Conservation (phyloP, 352 stramenopile genomes). For the Globisporangium canariense region DNA sequence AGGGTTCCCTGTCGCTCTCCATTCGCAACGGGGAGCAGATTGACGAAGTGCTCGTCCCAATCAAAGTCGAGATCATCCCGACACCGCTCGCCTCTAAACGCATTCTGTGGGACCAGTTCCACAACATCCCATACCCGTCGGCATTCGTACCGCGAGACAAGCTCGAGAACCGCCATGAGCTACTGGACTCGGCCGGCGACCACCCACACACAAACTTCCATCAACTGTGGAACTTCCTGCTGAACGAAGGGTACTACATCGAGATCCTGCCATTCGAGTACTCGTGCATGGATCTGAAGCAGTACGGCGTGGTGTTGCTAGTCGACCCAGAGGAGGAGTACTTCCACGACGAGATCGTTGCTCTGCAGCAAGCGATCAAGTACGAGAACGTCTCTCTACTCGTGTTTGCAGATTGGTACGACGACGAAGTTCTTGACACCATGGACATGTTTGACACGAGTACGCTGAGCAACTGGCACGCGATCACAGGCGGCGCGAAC, state of each 20-base stretch:
- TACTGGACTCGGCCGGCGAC: slow-evolving; percentile 76
- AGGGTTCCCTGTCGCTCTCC: slow-evolving; percentile 37
- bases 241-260: slow-evolving; percentile 61
- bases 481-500: slow-evolving; percentile 77
- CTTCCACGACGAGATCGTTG: slow-evolving; percentile 59
- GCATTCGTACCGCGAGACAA: slow-evolving; percentile 79
- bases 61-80: slow-evolving; percentile 48
- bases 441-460: slow-evolving; percentile 82
- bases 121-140: slow-evolving; percentile 85
- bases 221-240: slow-evolving; percentile 73
- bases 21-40: slow-evolving; percentile 41
- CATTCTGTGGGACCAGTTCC: slow-evolving; percentile 88
- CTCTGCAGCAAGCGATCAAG: slow-evolving; percentile 53
- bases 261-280: slow-evolving; percentile 82
- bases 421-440: slow-evolving; percentile 48
- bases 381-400: slow-evolving; percentile 69
- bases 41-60: slow-evolving; percentile 40
- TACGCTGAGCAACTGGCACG: slow-evolving; percentile 74
- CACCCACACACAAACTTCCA: slow-evolving; percentile 87
- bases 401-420: slow-evolving; percentile 83
- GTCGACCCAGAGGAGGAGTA: slow-evolving; percentile 84
- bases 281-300: slow-evolving; percentile 59
- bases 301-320: slow-evolving; percentile 77
- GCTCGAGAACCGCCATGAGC: slow-evolving; percentile 55
- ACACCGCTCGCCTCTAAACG: slow-evolving; percentile 40